These are phyloP conservation scores for Aspergillus clavatus DNA, from an alignment of 2,329 filamentous ascomycete genomes.

Conservation along the genomic window DNA sequence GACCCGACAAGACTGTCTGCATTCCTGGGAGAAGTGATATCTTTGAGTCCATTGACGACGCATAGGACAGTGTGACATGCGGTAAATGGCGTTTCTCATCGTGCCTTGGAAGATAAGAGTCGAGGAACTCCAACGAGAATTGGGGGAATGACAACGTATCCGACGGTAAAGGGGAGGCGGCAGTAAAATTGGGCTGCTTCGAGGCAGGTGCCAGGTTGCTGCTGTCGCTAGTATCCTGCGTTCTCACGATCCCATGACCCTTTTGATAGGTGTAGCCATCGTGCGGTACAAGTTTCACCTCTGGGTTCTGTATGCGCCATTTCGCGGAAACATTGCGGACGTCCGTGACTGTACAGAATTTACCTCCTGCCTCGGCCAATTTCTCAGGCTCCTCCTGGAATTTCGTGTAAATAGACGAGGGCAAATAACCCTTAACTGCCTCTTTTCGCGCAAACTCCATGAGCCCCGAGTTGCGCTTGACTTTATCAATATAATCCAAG, in stretches of 20 bases:
- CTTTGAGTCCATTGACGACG: conserved; percentile 79
- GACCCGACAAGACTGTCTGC: conserved; percentile 79
- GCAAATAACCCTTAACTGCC: conserved; percentile 44
- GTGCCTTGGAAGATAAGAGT: conserved; percentile 47
- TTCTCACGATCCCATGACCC: conserved; percentile 40
- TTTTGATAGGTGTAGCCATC: conserved; percentile 44
- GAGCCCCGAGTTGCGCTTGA: conserved; percentile 46
- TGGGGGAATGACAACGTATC: conserved; percentile 45
- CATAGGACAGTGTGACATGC: conserved; percentile 79
- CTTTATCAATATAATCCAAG: conserved; percentile 44
- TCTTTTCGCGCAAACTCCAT: conserved; percentile 45
- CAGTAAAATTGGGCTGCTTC: conserved; percentile 9
- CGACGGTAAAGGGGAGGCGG: conserved; percentile 24
- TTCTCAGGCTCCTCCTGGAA: conserved; percentile 44
- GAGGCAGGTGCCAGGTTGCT: conserved; percentile 7
- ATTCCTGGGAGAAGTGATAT: conserved; percentile 71
- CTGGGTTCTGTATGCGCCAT: conserved; percentile 44
- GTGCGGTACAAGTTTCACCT: conserved; percentile 41
- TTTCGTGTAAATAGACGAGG: conserved; percentile 47
- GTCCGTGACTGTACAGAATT: conserved; percentile 44
- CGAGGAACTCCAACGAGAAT: conserved; percentile 44
- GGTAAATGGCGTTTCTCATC: conserved; percentile 38
- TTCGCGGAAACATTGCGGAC: conserved; percentile 46
- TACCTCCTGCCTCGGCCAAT: conserved; percentile 42
- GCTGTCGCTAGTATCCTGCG: conserved; percentile 16